Percentiles rank a stretch among this genome's conserved stretches.
These are phyloP conservation scores for Vicia sativa DNA, from an alignment of 306 rosid species.

Conservation along the genomic window DNA sequence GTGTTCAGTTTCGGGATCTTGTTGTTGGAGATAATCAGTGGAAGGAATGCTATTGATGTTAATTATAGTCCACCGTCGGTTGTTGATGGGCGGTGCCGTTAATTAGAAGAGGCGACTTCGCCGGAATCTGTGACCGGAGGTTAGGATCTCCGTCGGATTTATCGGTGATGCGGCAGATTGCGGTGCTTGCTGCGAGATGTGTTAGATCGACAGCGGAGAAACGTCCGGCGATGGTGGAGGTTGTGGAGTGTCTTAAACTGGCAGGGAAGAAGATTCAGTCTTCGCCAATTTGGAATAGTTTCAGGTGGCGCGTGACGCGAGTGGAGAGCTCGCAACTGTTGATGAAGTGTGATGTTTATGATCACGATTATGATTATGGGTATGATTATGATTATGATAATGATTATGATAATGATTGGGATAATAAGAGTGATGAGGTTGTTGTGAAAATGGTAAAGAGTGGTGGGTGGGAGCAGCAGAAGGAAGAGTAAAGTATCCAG, in stretches of 20 bases:
- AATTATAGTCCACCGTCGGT: slow-evolving; percentile 83
- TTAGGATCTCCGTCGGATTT: slow-evolving; percentile 54
- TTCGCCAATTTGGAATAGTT: slow-evolving; percentile 51
- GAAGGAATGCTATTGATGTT: slow-evolving; percentile 83
- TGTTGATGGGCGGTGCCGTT: slow-evolving; percentile 91
- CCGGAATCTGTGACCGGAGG: slow-evolving; percentile 58
- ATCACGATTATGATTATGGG: neutral
- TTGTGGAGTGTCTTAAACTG: slow-evolving; percentile 56
- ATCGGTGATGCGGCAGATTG: slow-evolving; percentile 44
- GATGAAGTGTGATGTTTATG: slow-evolving; percentile 33
- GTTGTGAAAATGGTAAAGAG: slow-evolving; percentile 35
- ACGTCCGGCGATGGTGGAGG: slow-evolving; percentile 80
- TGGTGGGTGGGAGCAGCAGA: slow-evolving; percentile 47
- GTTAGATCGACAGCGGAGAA: slow-evolving; percentile 70
- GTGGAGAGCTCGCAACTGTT: slow-evolving; percentile 38
- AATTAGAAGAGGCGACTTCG: slow-evolving; percentile 51
- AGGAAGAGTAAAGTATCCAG: slow-evolving; percentile 67
- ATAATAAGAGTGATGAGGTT: slow-evolving; percentile 41
- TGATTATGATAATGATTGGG: neutral
- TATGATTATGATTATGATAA: neutral
- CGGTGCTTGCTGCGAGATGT: slow-evolving; percentile 70
- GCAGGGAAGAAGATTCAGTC: slow-evolving; percentile 43
- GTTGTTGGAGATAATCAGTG: slow-evolving; percentile 76
- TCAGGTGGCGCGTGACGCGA: slow-evolving; percentile 55
- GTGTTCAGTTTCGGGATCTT: slow-evolving; percentile 93